These are phyloP conservation scores for Macadamia tetraphylla DNA, from an alignment of 164 flowering plant genomes.

Conservation along the genomic window DNA sequence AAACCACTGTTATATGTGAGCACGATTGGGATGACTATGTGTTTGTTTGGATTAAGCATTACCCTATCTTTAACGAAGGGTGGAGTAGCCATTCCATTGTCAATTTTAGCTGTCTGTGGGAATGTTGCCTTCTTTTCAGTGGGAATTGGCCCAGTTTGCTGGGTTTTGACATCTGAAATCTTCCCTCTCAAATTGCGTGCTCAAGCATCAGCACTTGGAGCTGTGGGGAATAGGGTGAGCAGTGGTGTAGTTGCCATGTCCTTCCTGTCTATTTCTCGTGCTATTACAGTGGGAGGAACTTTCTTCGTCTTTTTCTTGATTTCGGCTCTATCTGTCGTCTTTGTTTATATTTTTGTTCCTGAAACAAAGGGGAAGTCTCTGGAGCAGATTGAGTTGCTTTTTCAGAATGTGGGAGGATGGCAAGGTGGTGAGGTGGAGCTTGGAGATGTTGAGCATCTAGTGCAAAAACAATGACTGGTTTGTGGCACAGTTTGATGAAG, in stretches of 20 bases:
- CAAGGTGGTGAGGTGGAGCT: constrained; percentile 52
- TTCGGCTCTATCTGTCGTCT: constrained; percentile 63
- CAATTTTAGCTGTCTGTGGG: constrained; percentile 68
- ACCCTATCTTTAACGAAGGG: constrained; percentile 36
- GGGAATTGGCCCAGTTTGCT: constrained; percentile 88
- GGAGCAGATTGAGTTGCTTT: constrained; percentile 77
- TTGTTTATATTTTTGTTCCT: constrained; percentile 62
- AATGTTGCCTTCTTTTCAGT: constrained; percentile 92
- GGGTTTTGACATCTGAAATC: constrained; percentile 89
- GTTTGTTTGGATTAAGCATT: constrained; percentile 51
- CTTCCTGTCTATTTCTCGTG: constrained; percentile 63
- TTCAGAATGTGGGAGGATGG: constrained; percentile 42
- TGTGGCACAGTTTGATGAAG: neutral
- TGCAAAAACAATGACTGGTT: constrained; percentile 35
- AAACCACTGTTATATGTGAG: constrained; percentile 83
- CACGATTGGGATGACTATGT: constrained; percentile 92
- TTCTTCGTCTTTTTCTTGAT: constrained; percentile 60
- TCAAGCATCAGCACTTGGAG: constrained; percentile 87
- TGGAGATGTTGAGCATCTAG: constrained; percentile 68
- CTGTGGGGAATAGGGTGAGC: constrained; percentile 76
- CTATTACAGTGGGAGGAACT: constrained; percentile 69
- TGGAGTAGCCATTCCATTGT: constrained; percentile 42
- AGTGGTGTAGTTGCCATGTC: constrained; percentile 93
- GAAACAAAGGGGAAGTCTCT: constrained; percentile 90
- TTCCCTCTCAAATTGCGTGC: constrained; percentile 81